Evolutionary conservation across 495 filamentous ascomycete genomes (phyloP).

Genomic region (Baudoinia panamericana): DNA sequence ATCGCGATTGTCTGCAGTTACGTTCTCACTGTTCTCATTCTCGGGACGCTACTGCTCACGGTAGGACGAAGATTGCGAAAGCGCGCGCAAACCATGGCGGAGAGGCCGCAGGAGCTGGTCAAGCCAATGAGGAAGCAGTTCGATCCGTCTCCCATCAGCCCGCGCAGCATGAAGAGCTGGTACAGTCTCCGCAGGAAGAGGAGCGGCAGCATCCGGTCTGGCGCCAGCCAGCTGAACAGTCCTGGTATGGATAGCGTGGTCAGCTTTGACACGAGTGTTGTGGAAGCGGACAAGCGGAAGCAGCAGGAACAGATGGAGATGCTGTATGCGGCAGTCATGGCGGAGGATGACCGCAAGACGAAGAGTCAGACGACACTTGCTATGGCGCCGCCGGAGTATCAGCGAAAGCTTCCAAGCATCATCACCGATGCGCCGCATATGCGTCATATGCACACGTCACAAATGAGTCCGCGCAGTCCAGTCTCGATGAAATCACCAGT

Average conservation of each 20-base stretch:
- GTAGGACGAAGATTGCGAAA: slow-evolving; percentile 48
- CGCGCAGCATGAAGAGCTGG: slow-evolving; percentile 29
- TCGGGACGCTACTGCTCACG: slow-evolving; percentile 43
- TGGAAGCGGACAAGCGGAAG: slow-evolving; percentile 56
- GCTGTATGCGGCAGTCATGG: slow-evolving; percentile 84
- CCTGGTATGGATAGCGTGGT: slow-evolving; percentile 35
- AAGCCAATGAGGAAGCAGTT: slow-evolving; percentile 29
- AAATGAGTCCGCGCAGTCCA: slow-evolving; percentile 17
- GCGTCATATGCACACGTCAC: slow-evolving; percentile 9
- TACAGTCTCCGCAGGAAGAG: slow-evolving; percentile 30
- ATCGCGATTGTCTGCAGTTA: slow-evolving; percentile 22
- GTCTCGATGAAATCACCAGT: slow-evolving; percentile 16
- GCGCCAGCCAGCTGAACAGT: slow-evolving; percentile 19
- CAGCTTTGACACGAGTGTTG: slow-evolving; percentile 61
- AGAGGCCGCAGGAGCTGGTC: slow-evolving; percentile 51
- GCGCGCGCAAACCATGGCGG: slow-evolving; percentile 39
- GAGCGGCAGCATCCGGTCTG: slow-evolving; percentile 30
- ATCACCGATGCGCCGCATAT: slow-evolving; percentile 15
- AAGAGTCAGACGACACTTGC: background rate
- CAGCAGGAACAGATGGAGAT: slow-evolving; percentile 72
- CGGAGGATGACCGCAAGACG: slow-evolving; percentile 60
- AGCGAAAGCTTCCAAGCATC: slow-evolving; percentile 9
- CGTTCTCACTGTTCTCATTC: slow-evolving; percentile 18
- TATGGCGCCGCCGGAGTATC: slow-evolving; percentile 9
- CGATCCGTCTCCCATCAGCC: slow-evolving; percentile 24